Conservation (phyloP, 2,329 filamentous ascomycete genomes). For the Bipolaris bicolor region DNA sequence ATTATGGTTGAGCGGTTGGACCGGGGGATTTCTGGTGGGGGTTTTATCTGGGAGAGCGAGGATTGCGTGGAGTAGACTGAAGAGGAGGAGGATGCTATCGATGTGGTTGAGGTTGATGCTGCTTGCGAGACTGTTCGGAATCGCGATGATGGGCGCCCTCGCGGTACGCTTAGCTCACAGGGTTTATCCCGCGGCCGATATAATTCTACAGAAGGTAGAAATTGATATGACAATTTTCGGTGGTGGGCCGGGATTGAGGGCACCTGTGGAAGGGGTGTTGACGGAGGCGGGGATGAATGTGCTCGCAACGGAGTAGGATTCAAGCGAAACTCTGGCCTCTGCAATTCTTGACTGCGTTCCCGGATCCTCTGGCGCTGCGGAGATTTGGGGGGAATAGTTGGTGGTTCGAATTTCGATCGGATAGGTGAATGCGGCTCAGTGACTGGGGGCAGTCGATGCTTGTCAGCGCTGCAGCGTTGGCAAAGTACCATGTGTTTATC, state of each 20-base stretch:
- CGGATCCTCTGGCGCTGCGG: not conserved
- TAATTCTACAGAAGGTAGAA: not conserved
- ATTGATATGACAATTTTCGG: too few species aligned
- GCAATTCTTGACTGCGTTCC: not conserved
- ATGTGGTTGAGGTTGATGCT: not conserved
- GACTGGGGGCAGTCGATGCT: not conserved
- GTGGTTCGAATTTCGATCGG: not conserved
- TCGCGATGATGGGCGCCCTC: not conserved
- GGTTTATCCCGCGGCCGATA: not conserved
- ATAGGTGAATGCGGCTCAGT: not conserved
- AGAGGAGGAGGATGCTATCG: not conserved
- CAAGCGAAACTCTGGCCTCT: not conserved
- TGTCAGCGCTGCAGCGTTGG: slow-evolving; percentile 11
- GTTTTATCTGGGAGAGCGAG: not conserved
- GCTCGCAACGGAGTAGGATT: not conserved
- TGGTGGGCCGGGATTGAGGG: not conserved
- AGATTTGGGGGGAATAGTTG: not conserved
- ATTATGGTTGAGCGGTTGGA: slow-evolving; percentile 1
- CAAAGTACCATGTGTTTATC: slow-evolving; percentile 15
- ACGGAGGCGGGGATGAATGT: not conserved
- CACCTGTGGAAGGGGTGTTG: not conserved
- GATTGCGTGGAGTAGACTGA: not conserved
- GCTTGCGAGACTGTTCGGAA: not conserved
- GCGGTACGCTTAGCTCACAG: not conserved
- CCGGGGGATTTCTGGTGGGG: not conserved